phyloP scores from a whole-genome alignment of 495 filamentous ascomycete species.

The Viridothelium virens region DNA sequence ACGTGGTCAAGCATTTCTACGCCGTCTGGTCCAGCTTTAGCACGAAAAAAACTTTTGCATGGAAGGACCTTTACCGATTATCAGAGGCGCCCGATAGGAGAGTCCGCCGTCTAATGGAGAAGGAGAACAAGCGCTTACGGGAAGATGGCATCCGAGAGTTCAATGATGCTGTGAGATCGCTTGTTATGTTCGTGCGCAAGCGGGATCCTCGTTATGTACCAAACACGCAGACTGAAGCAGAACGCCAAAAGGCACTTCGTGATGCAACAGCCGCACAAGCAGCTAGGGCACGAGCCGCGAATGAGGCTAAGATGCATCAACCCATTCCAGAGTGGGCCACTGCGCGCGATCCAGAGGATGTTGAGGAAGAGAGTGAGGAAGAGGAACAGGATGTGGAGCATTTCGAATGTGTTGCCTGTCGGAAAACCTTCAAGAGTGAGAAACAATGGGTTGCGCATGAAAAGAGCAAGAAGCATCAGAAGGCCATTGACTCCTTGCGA shows the following conservation, averaged over 20 bases:
- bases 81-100: conserved; percentile 83
- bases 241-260: conserved; percentile 72
- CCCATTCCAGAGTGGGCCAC: conserved; percentile 73
- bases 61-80: conserved; percentile 75
- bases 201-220: conserved; percentile 74
- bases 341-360: conserved; percentile 44
- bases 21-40: conserved; percentile 70
- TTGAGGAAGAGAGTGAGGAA: conserved; percentile 50
- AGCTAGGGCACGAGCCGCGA: conserved; percentile 71
- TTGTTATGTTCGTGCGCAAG: conserved; percentile 88
- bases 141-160: conserved; percentile 79
- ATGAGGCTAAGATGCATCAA: conserved; percentile 62
- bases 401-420: conserved; percentile 86
- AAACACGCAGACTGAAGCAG: conserved; percentile 63
- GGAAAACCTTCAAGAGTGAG: conserved; percentile 89
- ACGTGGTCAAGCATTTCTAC: conserved; percentile 74
- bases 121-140: conserved; percentile 82
- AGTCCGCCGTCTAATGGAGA: conserved; percentile 79
- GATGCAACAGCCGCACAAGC: conserved; percentile 76
- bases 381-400: conserved; percentile 46
- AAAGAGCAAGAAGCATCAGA: conserved; percentile 89
- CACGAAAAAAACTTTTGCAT: conserved; percentile 78
- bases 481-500: conserved; percentile 69
- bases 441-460: conserved; percentile 91
- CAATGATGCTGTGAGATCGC: conserved; percentile 81